Conservation (phyloP, 176 grass and related monocot genomes). For the Rhipidocladum racemiflorum region DNA sequence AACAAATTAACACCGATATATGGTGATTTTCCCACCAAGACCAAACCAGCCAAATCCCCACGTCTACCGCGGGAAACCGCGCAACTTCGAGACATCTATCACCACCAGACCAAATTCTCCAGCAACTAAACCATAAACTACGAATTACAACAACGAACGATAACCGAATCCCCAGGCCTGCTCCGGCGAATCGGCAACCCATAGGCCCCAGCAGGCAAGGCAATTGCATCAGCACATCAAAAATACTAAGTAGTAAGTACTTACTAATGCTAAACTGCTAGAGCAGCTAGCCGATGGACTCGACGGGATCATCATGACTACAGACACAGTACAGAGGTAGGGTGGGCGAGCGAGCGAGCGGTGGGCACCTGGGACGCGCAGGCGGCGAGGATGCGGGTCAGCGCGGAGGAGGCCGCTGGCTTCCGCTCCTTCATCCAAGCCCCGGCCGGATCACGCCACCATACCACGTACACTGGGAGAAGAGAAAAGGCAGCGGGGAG, state of each 20-base stretch:
- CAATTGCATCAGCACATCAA: neutral
- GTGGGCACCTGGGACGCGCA: slow-evolving; percentile 55
- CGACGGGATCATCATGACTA: too few relatives aligned
- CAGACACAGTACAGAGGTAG: neutral
- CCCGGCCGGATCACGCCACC: slow-evolving; percentile 33
- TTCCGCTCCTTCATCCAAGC: slow-evolving; percentile 55
- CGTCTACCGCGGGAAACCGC: neutral
- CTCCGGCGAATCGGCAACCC: neutral
- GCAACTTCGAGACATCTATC: neutral
- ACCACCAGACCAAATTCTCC: neutral
- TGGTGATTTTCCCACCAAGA: neutral
- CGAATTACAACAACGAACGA: neutral
- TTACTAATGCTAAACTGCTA: too few relatives aligned
- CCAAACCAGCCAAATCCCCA: neutral
- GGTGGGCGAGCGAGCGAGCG: neutral
- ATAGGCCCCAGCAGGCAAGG: neutral
- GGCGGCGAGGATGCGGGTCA: slow-evolving; percentile 44
- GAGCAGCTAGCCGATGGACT: neutral
- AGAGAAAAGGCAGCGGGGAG: neutral
- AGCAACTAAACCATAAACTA: too few relatives aligned
- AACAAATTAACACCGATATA: neutral
- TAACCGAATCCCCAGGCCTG: neutral
- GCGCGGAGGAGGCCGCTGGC: slow-evolving; percentile 21
- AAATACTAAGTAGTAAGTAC: neutral
- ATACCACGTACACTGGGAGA: slow-evolving; percentile 1